A percentile compares a stretch with the other conserved stretches of the same genome.
Evolutionary conservation across 164 flowering plant species (phyloP).

Genomic region (Cinnamomum chago): DNA sequence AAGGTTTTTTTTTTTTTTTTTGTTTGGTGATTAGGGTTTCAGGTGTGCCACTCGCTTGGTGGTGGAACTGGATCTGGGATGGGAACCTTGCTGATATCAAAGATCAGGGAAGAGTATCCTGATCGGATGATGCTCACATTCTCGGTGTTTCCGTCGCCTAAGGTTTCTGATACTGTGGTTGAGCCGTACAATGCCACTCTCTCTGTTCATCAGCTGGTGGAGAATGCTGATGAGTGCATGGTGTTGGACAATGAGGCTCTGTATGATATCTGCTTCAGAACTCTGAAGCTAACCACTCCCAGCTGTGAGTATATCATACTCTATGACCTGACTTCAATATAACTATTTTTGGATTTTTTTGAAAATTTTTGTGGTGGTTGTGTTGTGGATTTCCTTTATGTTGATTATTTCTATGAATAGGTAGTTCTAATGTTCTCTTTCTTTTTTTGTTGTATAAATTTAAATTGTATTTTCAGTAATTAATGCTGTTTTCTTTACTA

Average conservation of each 20-base stretch:
- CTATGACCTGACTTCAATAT: not conserved
- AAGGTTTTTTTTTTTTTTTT: not conserved
- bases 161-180: slow-evolving; percentile 67
- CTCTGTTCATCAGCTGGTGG: slow-evolving; percentile 70
- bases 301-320: slow-evolving; percentile 43
- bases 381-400: not conserved
- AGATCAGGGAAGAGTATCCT: slow-evolving; percentile 64
- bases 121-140: slow-evolving; percentile 73
- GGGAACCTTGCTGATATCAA: slow-evolving; percentile 61
- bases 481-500: no score
- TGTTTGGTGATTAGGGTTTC: slow-evolving; percentile 39
- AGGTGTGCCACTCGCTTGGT: slow-evolving; percentile 69
- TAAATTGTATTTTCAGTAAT: no score
- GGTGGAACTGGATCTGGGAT: slow-evolving; percentile 74
- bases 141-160: slow-evolving; percentile 70
- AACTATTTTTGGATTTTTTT: no score
- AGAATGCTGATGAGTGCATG: slow-evolving; percentile 79
- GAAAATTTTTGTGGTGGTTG: no score
- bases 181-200: slow-evolving; percentile 76
- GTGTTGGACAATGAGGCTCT: slow-evolving; percentile 66
- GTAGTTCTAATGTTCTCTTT: not conserved
- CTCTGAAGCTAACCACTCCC: slow-evolving; percentile 60
- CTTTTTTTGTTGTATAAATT: no score
- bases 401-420: no score
- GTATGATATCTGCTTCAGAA: slow-evolving; percentile 57